Conservation (phyloP, 768 basidiomycete species). For the Gelatoporia subvermispora region DNA sequence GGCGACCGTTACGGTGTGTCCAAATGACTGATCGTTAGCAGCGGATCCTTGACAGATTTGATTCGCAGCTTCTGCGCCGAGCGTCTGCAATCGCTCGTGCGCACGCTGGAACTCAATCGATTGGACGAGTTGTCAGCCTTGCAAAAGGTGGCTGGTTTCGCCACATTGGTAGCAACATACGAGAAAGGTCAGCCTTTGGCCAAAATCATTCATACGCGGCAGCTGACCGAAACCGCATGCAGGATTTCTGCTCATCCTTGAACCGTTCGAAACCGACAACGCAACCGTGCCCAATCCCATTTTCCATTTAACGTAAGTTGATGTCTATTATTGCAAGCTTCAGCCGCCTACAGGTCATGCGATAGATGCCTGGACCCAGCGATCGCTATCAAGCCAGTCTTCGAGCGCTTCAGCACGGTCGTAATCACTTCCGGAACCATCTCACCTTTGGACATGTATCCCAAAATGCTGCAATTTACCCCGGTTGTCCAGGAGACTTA, state of each 20-base stretch:
- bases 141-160: conserved; percentile 94
- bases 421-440: conserved; percentile 99
- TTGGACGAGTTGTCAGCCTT: conserved; percentile 89
- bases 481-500: conserved; percentile 97
- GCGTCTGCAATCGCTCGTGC: conserved; percentile 87
- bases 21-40: background rate
- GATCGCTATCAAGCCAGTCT: conserved; percentile 94
- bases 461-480: conserved; percentile 98
- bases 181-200: conserved; percentile 68
- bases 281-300: conserved; percentile 98
- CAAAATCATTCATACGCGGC: background rate
- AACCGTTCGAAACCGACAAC: conserved; percentile 97
- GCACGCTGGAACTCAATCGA: conserved; percentile 83
- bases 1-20: conserved; percentile 79
- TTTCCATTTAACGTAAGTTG: conserved; percentile 87
- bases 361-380: conserved; percentile 93
- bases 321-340: background rate
- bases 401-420: conserved; percentile 96
- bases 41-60: background rate
- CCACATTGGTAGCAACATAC: conserved; percentile 95
- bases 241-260: conserved; percentile 96
- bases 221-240: background rate
- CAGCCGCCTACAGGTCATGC: background rate
- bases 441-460: conserved; percentile 99
- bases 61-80: conserved; percentile 87